Evolutionary conservation across 495 filamentous ascomycete species (phyloP).

Genomic region (Hypoxylon perforatum): DNA sequence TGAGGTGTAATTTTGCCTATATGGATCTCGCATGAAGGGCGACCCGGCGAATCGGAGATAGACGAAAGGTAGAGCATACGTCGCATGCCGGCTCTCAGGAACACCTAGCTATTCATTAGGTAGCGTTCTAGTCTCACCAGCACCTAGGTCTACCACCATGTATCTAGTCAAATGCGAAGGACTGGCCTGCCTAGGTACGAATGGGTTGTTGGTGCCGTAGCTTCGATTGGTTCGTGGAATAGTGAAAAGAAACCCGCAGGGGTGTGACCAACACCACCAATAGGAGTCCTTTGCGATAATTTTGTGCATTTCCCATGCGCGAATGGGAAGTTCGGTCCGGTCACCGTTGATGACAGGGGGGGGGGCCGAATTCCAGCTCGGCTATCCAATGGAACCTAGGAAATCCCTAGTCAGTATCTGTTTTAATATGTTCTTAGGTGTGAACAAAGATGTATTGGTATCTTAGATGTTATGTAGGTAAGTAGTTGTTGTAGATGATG

Average conservation of each 20-base stretch:
- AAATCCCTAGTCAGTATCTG: conserved; percentile 1
- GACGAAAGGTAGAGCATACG: conserved; percentile 3
- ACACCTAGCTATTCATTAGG: conserved; percentile 8
- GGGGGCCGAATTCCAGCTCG: conserved; percentile 37
- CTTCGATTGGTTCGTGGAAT: conserved; percentile 39
- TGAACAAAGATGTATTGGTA: conserved; percentile 7
- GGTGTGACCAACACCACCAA: conserved; percentile 28
- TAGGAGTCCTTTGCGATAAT: conserved; percentile 37
- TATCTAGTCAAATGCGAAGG: conserved; percentile 12
- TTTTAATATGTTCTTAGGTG: conserved; percentile 14
- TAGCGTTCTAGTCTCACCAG: conserved; percentile 6
- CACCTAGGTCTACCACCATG: conserved; percentile 12
- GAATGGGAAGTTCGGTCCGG: conserved; percentile 42
- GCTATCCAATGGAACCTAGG: conserved; percentile 26
- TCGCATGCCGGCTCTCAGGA: conserved; percentile 15
- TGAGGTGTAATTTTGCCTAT: conserved; percentile 8
- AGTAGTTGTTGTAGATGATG: conserved; percentile 2
- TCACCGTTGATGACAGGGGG: conserved; percentile 26
- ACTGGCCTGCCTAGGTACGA: conserved; percentile 17
- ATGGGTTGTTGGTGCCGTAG: conserved; percentile 4
- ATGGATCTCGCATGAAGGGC: conserved; percentile 1
- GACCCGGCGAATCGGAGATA: conserved; percentile 18
- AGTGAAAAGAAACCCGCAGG: conserved; percentile 12
- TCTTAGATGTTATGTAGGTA: no score
- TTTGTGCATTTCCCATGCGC: conserved; percentile 31